Evolutionary conservation across 257 asterid species (phyloP), one percentile per base, ranked within the genome.

Genomic region (Cordia subcordata): DNA sequence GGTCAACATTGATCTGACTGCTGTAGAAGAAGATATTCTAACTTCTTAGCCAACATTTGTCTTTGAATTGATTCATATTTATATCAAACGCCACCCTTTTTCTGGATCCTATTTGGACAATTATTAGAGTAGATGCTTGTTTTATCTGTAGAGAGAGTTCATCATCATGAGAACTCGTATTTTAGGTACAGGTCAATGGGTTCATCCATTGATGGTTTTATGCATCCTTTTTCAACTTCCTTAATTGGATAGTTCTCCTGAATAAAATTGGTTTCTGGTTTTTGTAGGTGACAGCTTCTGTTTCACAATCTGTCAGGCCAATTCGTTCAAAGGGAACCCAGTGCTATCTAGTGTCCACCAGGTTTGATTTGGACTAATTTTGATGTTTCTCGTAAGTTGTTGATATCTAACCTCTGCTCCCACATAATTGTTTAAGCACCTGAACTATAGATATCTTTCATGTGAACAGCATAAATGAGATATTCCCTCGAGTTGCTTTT

Each of bases 241-340:
- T 27, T 27, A 27, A 27, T 17, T 23, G 22, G 5, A 42, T 32
- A 15, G 23, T 60, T 57, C 62, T 57, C 17, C 60, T 27, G 51
- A 51, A 15, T 54, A 15, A 33, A 58, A 62, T 57, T 56, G 20
- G 46, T 56, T 57, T 40, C 54, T 33, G 20, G 10, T 57, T 74
- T n/a, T 15, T 72, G 77, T 85, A 90, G 97, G 71, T 90, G 64
- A 72, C 88, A 56, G 81, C 86, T 63, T 69, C 79, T 53, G 94
- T 87, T 64, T 80, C 90, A 44, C 70, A 79, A 66, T 75, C 81
- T 15, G 82, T 78, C 27, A 76, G 64, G 64, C 78, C 90, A 60
- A 60, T 71, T 32, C 58, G 78, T 60, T 75, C 82, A 20, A 80
- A 69, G 65, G 88, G 85, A 60, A 79, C 63, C 57, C 90, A 76